Percentiles rank a stretch among this genome's conserved stretches.
Evolutionary conservation across 768 basidiomycete genomes (phyloP).

Genomic region (Suillus cothurnatus): DNA sequence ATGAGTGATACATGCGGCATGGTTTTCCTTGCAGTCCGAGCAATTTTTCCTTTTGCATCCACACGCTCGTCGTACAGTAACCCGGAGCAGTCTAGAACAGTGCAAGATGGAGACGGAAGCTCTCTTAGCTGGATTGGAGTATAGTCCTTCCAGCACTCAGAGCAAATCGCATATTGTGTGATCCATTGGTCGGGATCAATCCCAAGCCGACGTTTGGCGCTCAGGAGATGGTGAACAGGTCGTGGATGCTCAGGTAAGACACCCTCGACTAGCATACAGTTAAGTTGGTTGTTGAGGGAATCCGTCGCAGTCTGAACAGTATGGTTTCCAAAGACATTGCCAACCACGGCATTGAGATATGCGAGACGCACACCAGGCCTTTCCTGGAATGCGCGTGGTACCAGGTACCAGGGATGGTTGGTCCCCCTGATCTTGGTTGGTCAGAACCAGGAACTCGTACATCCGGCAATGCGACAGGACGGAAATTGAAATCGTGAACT

Average conservation of each 20-base stretch:
- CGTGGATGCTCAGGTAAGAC: constrained; percentile 10
- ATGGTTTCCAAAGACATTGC: neutral
- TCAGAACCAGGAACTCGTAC: neutral
- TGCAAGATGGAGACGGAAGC: neutral
- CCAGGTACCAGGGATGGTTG: neutral
- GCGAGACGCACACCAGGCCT: neutral
- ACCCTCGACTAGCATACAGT: neutral
- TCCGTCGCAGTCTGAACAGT: neutral
- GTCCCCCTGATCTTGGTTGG: neutral
- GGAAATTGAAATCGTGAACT: neutral
- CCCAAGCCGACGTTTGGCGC: constrained; percentile 24
- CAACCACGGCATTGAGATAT: neutral
- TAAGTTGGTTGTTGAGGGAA: constrained; percentile 10
- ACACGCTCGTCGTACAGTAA: neutral
- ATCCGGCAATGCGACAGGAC: neutral
- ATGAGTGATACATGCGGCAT: neutral
- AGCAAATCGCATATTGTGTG: constrained; percentile 15
- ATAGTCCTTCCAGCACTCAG: neutral
- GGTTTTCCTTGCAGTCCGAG: neutral
- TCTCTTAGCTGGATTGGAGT: neutral
- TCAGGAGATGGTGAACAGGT: constrained; percentile 12
- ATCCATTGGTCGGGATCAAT: constrained; percentile 29
- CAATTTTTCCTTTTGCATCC: neutral
- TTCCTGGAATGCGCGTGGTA: neutral
- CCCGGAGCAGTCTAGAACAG: neutral